A percentile compares a stretch with the other conserved stretches of the same genome.
phyloP scores from a whole-genome alignment of 257 asterid species.

The Thymus mandschuricus region DNA sequence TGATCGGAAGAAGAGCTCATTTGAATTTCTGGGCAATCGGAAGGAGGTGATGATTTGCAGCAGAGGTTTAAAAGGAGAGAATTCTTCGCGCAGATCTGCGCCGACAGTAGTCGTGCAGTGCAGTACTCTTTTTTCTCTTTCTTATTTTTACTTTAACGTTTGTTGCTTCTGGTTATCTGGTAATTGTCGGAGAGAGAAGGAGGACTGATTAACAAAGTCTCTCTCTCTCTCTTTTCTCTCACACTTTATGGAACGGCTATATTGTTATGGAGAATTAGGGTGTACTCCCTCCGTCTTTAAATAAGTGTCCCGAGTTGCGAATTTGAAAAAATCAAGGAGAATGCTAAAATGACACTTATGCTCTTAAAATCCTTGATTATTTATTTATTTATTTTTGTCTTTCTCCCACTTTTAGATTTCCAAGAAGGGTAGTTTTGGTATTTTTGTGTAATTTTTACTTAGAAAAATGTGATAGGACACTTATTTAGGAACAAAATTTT shows the following conservation, averaged over 20 bases:
- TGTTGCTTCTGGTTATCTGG: constrained; percentile 45
- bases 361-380: too few relatives aligned
- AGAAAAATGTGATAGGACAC: too few relatives aligned
- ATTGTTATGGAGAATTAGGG: not conserved
- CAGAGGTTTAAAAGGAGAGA: constrained; percentile 22
- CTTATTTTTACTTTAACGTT: constrained; percentile 8
- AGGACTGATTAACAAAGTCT: not conserved
- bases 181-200: constrained; percentile 45
- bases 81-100: constrained; percentile 41
- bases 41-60: constrained; percentile 1
- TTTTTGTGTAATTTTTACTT: too few relatives aligned
- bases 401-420: too few relatives aligned
- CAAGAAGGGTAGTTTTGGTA: too few relatives aligned
- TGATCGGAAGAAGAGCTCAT: constrained; percentile 84
- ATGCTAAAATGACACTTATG: too few relatives aligned
- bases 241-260: not conserved
- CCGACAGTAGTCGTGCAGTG: constrained; percentile 52
- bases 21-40: not conserved
- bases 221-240: not conserved
- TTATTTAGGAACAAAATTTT: too few relatives aligned
- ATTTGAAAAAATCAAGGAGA: too few relatives aligned
- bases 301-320: too few relatives aligned
- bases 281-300: too few relatives aligned
- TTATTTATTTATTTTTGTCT: too few relatives aligned
- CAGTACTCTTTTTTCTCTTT: not conserved